Conservation (phyloP, 176 grass and related monocot genomes). For the Microstegium vimineum region DNA sequence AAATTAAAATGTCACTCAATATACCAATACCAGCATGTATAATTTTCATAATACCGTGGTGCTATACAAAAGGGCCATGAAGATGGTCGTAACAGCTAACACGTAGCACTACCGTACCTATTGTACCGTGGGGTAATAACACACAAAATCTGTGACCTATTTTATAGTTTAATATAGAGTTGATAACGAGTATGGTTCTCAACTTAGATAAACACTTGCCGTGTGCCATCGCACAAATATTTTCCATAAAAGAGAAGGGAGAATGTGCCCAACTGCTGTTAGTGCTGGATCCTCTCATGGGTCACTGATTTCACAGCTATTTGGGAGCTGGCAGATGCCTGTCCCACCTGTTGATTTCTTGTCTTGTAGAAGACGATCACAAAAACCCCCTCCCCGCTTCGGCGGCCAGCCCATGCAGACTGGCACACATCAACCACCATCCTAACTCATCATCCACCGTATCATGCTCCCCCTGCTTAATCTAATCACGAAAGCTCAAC, state of each 20-base stretch:
- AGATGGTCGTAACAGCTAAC: too few species aligned
- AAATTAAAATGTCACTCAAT: too few species aligned
- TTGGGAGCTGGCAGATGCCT: constrained; percentile 37
- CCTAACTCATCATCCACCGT: constrained; percentile 29
- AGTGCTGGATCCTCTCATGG: not conserved
- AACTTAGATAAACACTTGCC: not conserved
- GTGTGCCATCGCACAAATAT: not conserved
- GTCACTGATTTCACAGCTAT: constrained; percentile 40
- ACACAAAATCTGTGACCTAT: too few species aligned
- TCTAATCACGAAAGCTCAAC: constrained; percentile 13
- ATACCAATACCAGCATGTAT: too few species aligned
- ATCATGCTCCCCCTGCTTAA: constrained; percentile 1
- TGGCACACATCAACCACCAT: constrained; percentile 54
- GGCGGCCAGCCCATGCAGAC: constrained; percentile 46
- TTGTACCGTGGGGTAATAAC: too few species aligned
- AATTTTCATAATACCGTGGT: too few species aligned
- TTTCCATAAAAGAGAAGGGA: not conserved
- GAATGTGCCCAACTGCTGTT: not conserved
- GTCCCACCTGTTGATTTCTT: constrained; percentile 28
- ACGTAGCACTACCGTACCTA: too few species aligned
- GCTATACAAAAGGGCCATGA: too few species aligned
- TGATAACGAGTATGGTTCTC: too few species aligned
- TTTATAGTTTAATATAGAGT: too few species aligned
- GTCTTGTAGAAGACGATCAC: constrained; percentile 14
- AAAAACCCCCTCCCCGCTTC: not conserved